Base-by-base conservation (phyloP, 129 eudicot genomes). In the Flaveria robusta region DNA sequence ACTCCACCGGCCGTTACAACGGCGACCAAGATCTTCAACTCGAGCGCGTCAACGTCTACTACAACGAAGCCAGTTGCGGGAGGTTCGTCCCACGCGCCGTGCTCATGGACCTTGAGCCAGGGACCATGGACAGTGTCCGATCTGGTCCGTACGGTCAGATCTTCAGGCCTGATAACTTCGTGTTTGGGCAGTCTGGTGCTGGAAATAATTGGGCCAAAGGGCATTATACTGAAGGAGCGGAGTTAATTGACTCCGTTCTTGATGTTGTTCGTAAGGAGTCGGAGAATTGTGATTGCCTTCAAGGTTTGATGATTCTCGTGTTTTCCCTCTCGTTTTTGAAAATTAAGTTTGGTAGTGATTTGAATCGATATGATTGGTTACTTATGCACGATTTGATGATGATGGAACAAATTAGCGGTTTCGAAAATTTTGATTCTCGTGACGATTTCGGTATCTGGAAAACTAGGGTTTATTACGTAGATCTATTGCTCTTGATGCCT, bases 41-140 rank as follows among this genome's bases (percentile, higher is more conserved):
- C 2, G 96, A 90, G 81, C 85, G 92, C 14, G 90, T 87, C 9
- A 90, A 90, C 26, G 96, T 90, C 26, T 89, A 89, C 85, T 89
- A 80, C 88, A 89, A 89, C 31, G 96, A 89, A 64, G 96, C 96
- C 15, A 87, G 90, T 62, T 82, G 90, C 50, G 92, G 92, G 13
- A 70, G 96, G 13, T 90, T 80, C 41, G 92, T 87, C 7, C 96
- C 96, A 29, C 89, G 96, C 60, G 96, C 96, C 24, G 88, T 90
- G 26, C 87, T 90, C 50, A 87, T 90, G 96, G 96, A 90, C 80
- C 92, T 90, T 9, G 96, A 89, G 64, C 96, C 96, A 26, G 96
- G 96, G 0, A 90, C 96, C 83, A 90, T 90, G 96, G 96, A 89
- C 71, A 85, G 90, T 27, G 77, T 89, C 55, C 74, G 96, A 42